phyloP scores from a whole-genome alignment of 164 flowering plant genomes.

The Tetracentron sinense region DNA sequence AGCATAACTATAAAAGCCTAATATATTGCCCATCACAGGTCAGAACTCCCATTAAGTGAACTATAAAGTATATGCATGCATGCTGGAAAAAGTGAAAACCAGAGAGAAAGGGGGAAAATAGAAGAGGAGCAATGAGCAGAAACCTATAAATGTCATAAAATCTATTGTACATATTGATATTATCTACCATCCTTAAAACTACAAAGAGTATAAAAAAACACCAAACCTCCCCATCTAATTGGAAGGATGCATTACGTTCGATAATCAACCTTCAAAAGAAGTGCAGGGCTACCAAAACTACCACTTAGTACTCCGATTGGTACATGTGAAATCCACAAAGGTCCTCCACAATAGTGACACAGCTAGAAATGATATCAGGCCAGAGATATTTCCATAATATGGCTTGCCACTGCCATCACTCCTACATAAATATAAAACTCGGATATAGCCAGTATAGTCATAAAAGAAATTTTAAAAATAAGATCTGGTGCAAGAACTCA shows the following conservation, averaged over 20 bases:
- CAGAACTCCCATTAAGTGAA: slow-evolving; percentile 9
- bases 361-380: slow-evolving; percentile 5
- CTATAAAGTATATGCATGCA: background rate
- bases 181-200: background rate
- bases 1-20: slow-evolving; percentile 52
- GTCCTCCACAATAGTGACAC: slow-evolving; percentile 11
- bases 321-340: slow-evolving; percentile 17
- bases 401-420: slow-evolving; percentile 17
- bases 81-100: background rate
- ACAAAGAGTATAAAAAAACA: slow-evolving; percentile 1
- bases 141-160: background rate
- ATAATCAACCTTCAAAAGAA: slow-evolving; percentile 19
- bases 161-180: background rate
- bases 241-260: slow-evolving; percentile 17
- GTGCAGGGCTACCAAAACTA: slow-evolving; percentile 19
- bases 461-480: too few species aligned
- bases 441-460: too few species aligned
- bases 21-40: slow-evolving; percentile 29
- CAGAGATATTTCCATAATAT: background rate
- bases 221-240: background rate
- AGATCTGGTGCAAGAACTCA: slow-evolving; percentile 18
- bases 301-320: slow-evolving; percentile 20
- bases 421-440: slow-evolving; percentile 29
- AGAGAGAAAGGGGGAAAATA: background rate
- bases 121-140: background rate